Base-by-base conservation (phyloP, 495 filamentous ascomycete species). In the Hamigera avellanea region DNA sequence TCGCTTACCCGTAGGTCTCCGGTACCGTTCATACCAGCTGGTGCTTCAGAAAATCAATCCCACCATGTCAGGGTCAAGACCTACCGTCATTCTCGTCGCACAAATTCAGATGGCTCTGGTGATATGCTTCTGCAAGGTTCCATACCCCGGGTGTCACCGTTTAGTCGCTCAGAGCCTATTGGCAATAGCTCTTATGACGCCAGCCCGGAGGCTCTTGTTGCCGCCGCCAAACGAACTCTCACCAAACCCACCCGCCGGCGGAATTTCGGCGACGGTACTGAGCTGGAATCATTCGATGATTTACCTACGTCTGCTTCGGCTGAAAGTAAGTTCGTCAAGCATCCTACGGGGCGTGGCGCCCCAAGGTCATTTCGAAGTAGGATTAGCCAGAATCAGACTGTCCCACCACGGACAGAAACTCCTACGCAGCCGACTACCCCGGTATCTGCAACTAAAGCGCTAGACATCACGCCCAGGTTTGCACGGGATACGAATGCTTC, bases 211-310 rank as follows among this genome's bases (percentile, higher is more conserved):
- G 73, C 47, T n/a, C 18, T 46, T 7, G 40, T 41, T 21, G 29
- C 73, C 18, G 61, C 72, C 16, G 56, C 67, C 2, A 83, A 83
- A 54, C 67, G 70, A 27, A 77, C 78, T 17, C 59, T 95, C 27
- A 84, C 71, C 41, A 78, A 81, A 53, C 88, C 86, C 2, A 73
- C 75, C 18, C 72, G 75, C 26, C 69, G 76, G 37, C 76, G 80
- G 19, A 77, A 85, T 49, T 98, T 89, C 60, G 91, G 91, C 3
- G 86, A 95, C 58, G 91, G 91, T 14, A 83, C 73, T 26, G 91
- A 98, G 54, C 62, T 98, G 19, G 89, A 95, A 40, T 74, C 72
- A 9, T 96, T 98, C 54, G 91, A 96, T 47, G 91, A 98, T 60
- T 63, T 98, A 33, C 93, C 93, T 9, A 96, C 86, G 1, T 95